Percentiles rank a stretch among this genome's conserved stretches.
Evolutionary conservation across 352 stramenopile species (phyloP).

Genomic region (Globisporangium cylindrosporum): DNA sequence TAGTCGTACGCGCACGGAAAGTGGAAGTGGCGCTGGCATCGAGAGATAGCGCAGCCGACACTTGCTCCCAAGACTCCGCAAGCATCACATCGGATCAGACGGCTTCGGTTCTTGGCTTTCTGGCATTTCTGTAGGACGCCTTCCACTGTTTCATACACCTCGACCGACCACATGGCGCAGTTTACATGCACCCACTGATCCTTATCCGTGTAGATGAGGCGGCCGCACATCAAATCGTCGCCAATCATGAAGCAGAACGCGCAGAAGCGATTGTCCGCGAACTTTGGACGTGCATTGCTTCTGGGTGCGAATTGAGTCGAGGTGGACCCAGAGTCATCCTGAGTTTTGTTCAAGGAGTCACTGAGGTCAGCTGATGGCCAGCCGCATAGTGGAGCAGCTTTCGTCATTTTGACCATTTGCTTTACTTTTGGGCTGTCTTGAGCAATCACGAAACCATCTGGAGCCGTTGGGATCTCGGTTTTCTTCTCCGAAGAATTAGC

Average conservation of each 20-base stretch:
- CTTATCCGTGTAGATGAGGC: conserved; percentile 76
- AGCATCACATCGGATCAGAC: conserved; percentile 88
- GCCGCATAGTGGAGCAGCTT: conserved; percentile 34
- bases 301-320: not conserved
- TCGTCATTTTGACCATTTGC: conserved; percentile 34
- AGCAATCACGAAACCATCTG: not conserved
- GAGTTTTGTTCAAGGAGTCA: not conserved
- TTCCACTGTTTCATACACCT: conserved; percentile 85
- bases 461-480: not conserved
- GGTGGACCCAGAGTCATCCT: not conserved
- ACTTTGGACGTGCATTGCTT: conserved; percentile 10
- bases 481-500: not conserved
- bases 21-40: conserved; percentile 91
- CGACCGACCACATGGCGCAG: conserved; percentile 91
- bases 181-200: conserved; percentile 92
- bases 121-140: conserved; percentile 84
- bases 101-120: conserved; percentile 85
- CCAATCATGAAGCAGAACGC: conserved; percentile 81
- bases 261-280: conserved; percentile 75
- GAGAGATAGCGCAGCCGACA: conserved; percentile 85
- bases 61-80: conserved; percentile 90
- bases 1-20: conserved; percentile 89
- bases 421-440: not conserved
- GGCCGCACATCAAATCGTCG: conserved; percentile 65
- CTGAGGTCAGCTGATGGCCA: conserved; percentile 22